Base-by-base conservation (phyloP, 768 basidiomycete genomes). In the Phlebiopsis flavidoalba region DNA sequence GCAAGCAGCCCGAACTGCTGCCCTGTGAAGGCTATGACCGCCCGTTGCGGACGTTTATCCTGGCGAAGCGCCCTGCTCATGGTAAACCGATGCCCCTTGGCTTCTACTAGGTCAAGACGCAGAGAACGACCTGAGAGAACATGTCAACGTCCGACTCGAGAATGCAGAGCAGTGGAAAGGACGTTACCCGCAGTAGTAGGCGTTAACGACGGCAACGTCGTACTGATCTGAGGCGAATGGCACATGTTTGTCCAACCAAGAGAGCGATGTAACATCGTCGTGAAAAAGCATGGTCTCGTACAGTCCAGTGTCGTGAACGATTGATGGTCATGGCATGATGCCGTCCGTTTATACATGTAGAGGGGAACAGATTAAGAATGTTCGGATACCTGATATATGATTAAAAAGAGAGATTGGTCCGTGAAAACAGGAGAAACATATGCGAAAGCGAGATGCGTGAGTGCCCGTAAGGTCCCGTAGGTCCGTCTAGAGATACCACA, bases 141-240 rank as follows among this genome's bases (percentile, higher is more conserved):
- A 82, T 67, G 80, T 76, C 33, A 64, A 65, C 19, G 74, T 71
- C 55, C 70, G 80, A 55, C 64, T 82, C 60, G 64, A 69, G 21
- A 71, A 74, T 15, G 72, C 84, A 7, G 81, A 83, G 51, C 79
- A 81, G 52, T 84, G 81, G 81, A 68, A n/a, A 71, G 49, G 80
- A 83, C 63, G 26, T 60, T 15, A 63, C 59, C 2, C 57, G 63
- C 37, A 60, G 55, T 47, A n/a, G 47, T 53, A 4, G 48, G 35
- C n/a, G 55, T 63, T 3, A 50, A 53, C 45, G 36, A 33, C 4
- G 61, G 54, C 31, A 36, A 49, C 24, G 40, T 57, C 21, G 60
- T 61, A 3, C 33, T 57, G 15, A 61, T 61, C 3, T 43, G 40
- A 43, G n/a, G 8, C 40, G 40, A 43, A 31, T 43, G 40, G 12